phyloP scores from a whole-genome alignment of 257 asterid species.

The Thymus quinquecostatus region DNA sequence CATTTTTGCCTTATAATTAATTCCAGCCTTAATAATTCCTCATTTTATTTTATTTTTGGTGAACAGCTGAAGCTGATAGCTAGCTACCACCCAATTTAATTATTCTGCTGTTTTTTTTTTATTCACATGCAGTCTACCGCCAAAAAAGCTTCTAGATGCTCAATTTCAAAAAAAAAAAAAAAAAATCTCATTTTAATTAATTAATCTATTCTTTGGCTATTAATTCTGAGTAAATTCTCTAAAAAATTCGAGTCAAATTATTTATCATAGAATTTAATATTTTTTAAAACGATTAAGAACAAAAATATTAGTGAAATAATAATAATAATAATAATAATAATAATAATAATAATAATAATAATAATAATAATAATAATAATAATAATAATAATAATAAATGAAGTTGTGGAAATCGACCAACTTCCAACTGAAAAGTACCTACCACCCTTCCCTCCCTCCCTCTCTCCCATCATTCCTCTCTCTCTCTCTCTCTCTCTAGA shows the following conservation, averaged over 20 bases:
- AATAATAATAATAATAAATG: not conserved
- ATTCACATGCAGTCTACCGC: not conserved
- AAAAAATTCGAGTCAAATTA: not conserved
- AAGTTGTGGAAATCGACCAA: constrained; percentile 39
- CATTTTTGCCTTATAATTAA: not conserved
- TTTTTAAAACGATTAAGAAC: no score
- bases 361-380: no score
- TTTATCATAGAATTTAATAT: not conserved
- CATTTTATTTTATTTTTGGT: not conserved
- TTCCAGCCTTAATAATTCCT: constrained; percentile 16
- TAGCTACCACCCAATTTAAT: not conserved
- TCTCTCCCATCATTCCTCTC: constrained; percentile 22
- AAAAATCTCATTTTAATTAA: not conserved
- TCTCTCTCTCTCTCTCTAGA: not conserved
- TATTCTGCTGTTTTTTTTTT: not conserved
- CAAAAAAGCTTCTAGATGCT: constrained; percentile 26
- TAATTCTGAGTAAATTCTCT: not conserved
- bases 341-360: not conserved
- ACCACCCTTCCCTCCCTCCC: constrained; percentile 30
- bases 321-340: no score
- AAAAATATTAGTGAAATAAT: no score
- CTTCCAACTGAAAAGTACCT: constrained; percentile 58
- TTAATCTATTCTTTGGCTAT: not conserved
- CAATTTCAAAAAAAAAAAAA: not conserved
- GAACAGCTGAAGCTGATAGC: no score